Conservation (phyloP, 352 stramenopile genomes). For the Globisporangium solare region DNA sequence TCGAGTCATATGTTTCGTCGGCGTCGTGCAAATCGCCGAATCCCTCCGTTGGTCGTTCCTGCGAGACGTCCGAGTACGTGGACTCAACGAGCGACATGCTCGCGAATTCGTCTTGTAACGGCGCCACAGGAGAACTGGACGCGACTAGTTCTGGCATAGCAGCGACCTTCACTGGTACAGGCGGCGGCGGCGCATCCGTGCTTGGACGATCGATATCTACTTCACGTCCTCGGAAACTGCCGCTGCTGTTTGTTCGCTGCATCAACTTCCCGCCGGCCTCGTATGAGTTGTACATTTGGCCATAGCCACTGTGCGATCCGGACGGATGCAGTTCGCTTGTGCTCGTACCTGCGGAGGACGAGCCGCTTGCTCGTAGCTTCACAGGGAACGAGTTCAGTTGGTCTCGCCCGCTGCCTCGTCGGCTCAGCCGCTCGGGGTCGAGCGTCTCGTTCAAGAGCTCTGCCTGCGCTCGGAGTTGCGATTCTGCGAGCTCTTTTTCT, state of each 20-base stretch:
- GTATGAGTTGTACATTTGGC: conserved; percentile 39
- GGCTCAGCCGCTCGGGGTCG: conserved; percentile 39
- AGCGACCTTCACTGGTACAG: neutral
- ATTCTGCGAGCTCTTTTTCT: conserved; percentile 79
- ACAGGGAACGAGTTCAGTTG: conserved; percentile 59
- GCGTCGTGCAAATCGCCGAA: conserved; percentile 34
- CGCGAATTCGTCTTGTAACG: conserved; percentile 41
- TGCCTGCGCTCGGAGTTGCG: conserved; percentile 62
- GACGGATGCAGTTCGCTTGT: conserved; percentile 14
- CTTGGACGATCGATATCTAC: conserved; percentile 31
- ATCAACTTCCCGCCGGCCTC: conserved; percentile 18
- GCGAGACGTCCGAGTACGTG: conserved; percentile 47
- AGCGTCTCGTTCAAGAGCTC: conserved; percentile 45
- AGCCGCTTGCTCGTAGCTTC: conserved; percentile 31
- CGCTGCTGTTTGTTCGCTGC: conserved; percentile 23
- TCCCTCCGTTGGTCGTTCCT: conserved; percentile 24
- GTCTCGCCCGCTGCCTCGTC: conserved; percentile 25
- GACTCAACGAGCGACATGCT: conserved; percentile 45
- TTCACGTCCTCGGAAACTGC: conserved; percentile 37
- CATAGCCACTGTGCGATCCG: conserved; percentile 17
- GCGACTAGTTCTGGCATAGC: conserved; percentile 13
- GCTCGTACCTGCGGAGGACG: conserved; percentile 13
- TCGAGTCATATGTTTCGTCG: conserved; percentile 35
- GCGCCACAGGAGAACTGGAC: conserved; percentile 11
- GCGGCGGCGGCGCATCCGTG: neutral